phyloP scores from a whole-genome alignment of 1,139 yeast genomes.

The Magnusiomyces fungicola region DNA sequence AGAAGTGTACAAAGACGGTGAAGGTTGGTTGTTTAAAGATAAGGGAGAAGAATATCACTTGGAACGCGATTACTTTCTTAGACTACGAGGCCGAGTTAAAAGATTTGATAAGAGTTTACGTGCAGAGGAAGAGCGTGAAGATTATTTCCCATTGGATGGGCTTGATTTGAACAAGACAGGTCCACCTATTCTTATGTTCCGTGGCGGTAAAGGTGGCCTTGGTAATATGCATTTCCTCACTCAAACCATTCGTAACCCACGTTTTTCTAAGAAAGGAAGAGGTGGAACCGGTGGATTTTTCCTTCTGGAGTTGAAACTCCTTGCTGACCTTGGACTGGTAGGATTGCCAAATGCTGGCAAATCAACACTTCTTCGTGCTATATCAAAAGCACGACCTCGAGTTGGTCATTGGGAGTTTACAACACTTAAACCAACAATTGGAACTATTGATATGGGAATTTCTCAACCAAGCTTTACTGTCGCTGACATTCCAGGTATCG shows the following conservation, averaged over 20 bases:
- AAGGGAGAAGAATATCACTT: constrained; percentile 66
- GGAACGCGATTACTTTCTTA: constrained; percentile 54
- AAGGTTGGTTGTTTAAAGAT: constrained; percentile 78
- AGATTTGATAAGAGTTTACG: constrained; percentile 56
- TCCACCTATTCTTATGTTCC: constrained; percentile 59
- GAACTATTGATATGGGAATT: constrained; percentile 66
- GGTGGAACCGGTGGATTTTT: constrained; percentile 59
- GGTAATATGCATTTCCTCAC: constrained; percentile 95
- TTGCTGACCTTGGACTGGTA: constrained; percentile 90
- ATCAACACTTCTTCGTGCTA: constrained; percentile 80
- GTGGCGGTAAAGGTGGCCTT: constrained; percentile 90
- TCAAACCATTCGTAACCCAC: constrained; percentile 74
- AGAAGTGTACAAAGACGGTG: constrained; percentile 53
- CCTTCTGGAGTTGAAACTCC: constrained; percentile 70
- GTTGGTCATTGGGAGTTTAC: constrained; percentile 98
- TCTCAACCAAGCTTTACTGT: constrained; percentile 74
- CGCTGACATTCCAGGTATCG: constrained; percentile 95
- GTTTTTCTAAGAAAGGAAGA: constrained; percentile 79
- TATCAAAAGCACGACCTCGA: constrained; percentile 80
- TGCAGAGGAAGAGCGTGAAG: constrained; percentile 53
- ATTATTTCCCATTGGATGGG: constrained; percentile 72
- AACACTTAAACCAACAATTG: constrained; percentile 84
- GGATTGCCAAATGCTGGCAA: constrained; percentile 97
- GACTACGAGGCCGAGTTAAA: constrained; percentile 54
- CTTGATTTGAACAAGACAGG: constrained; percentile 65